Conservation (phyloP, 2,329 filamentous ascomycete species). For the Plenodomus tracheiphilus region DNA sequence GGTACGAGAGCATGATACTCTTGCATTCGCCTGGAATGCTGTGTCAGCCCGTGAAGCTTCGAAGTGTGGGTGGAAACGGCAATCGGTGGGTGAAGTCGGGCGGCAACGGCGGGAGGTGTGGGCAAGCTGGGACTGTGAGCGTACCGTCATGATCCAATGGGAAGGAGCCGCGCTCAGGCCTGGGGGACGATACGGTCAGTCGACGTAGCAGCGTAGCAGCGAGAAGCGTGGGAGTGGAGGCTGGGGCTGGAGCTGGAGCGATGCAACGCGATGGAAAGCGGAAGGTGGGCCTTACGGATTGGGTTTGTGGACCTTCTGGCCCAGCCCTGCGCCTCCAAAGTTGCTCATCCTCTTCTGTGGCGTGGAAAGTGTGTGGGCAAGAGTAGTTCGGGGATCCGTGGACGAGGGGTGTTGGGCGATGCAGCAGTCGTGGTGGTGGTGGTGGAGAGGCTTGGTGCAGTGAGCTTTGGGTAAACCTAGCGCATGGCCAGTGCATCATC, state of each 20-base stretch:
- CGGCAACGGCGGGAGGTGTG: slow-evolving; percentile 44
- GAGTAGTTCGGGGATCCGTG: not conserved
- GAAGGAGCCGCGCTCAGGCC: slow-evolving; percentile 89
- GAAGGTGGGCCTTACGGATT: slow-evolving; percentile 61
- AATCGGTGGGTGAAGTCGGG: not conserved
- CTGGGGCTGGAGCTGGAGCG: not conserved
- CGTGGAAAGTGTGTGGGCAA: not conserved
- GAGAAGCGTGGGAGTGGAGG: not conserved
- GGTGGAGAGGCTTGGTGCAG: slow-evolving; percentile 9
- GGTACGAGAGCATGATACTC: slow-evolving; percentile 79
- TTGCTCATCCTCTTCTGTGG: slow-evolving; percentile 54
- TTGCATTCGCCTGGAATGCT: slow-evolving; percentile 80
- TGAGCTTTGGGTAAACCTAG: slow-evolving; percentile 29
- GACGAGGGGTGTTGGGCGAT: slow-evolving; percentile 1
- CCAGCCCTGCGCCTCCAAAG: slow-evolving; percentile 72
- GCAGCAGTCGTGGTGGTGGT: slow-evolving; percentile 5
- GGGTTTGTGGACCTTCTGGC: slow-evolving; percentile 66
- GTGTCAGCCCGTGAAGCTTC: slow-evolving; percentile 16
- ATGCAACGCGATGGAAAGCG: slow-evolving; percentile 1
- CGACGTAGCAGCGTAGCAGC: not conserved
- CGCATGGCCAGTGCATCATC: slow-evolving; percentile 23
- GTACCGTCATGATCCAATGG: slow-evolving; percentile 91
- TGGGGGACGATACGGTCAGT: slow-evolving; percentile 40
- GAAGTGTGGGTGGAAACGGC: not conserved
- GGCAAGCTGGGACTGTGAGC: slow-evolving; percentile 37